Evolutionary conservation across 2,329 filamentous ascomycete species (phyloP), one percentile per base, ranked within the genome.

Genomic region (Emydomyces testavorans): DNA sequence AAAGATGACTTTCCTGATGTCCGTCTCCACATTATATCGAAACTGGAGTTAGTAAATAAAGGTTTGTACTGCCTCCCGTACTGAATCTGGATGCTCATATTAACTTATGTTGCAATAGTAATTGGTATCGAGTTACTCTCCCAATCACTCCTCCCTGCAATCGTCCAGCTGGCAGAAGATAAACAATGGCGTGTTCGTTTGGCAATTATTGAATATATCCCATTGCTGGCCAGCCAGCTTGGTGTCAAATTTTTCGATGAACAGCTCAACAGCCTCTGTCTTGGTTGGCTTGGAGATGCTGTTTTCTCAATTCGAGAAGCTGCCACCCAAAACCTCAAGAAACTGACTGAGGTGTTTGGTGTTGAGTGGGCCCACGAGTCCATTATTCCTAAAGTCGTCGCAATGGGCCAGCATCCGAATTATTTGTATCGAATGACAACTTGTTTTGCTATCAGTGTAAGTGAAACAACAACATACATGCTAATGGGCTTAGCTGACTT

Each of bases 341-440:
- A 96, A 76, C 77, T 98, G 52, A 96, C 92, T 6, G 92, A 98
- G 68, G 92, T 98, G 0, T 98, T 98, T 63, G 92, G 92, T 40
- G 89, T 96, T 13, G 88, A 94, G 54, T 98, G 92, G 92, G 90
- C 92, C 36, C 93, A 83, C 66, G 85, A 89, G 64, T 88, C 89
- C 39, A 98, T 98, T 62, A 94, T 98, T 58, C 92, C 92, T 52
- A 96, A 96, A 74, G 92, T 98, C 55, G 92, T 94, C 77, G 85
- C 85, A 31, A 96, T 98, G 92, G 92, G 92, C 51, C 85, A 87
- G 63, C 92, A 98, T 66, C 87, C 90, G 52, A 98, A 98, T 72
- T 98, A 98, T 66, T 82, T 98, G 46, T 98, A 98, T 77, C 80
- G 92, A 65, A 98, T 98, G 92, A 98, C 92, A 7, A 98, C 92